phyloP scores from a whole-genome alignment of 164 flowering plant species.

The Buxus sempervirens region DNA sequence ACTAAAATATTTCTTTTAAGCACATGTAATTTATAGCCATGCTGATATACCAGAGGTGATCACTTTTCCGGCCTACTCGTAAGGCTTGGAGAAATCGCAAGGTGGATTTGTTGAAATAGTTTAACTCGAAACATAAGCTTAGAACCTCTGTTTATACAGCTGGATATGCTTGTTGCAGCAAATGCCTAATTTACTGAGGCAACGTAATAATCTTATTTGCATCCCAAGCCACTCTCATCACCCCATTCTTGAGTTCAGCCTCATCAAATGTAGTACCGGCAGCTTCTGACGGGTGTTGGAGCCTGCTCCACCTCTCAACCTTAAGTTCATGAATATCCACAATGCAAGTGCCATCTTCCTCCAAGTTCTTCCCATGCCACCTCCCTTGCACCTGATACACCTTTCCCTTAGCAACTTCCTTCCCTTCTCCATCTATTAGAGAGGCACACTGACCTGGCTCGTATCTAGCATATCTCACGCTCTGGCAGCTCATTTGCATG shows the following conservation, averaged over 20 bases:
- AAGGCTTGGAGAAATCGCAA: no score
- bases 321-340: conserved; percentile 64
- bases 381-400: conserved; percentile 59
- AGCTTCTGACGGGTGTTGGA: conserved; percentile 60
- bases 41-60: no score
- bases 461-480: conserved; percentile 24
- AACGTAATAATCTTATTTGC: conserved; percentile 23
- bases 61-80: no score
- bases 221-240: conserved; percentile 79
- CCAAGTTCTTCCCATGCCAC: conserved; percentile 59
- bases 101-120: no score
- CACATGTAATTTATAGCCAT: no score
- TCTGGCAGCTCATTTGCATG: conserved; percentile 19
- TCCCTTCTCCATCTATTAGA: conserved; percentile 42
- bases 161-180: not conserved
- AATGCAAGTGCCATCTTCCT: conserved; percentile 43
- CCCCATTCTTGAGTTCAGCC: conserved; percentile 48
- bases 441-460: conserved; percentile 58
- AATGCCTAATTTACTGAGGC: conserved; percentile 2
- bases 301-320: conserved; percentile 32
- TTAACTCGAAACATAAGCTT: no score
- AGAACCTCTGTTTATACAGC: no score
- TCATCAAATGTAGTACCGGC: conserved; percentile 62
- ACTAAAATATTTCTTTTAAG: no score
- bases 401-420: conserved; percentile 60